Percentiles rank a stretch among this genome's conserved stretches.
phyloP scores from a whole-genome alignment of 257 asterid species.

The Solanum dulcamara region DNA sequence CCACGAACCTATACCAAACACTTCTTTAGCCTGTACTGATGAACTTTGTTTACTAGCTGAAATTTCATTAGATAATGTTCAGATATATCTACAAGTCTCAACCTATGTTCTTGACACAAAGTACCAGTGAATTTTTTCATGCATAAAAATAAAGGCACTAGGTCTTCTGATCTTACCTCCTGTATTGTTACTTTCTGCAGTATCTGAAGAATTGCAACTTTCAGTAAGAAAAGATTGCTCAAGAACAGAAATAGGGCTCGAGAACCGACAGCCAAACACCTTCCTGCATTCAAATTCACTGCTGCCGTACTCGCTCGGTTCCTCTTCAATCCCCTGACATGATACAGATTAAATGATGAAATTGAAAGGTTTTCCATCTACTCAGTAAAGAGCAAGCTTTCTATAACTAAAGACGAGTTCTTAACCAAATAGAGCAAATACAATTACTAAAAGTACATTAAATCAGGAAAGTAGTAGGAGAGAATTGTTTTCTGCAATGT shows the following conservation, averaged over 20 bases:
- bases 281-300: constrained; percentile 18
- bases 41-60: constrained; percentile 61
- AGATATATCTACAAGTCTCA: neutral
- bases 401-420: neutral
- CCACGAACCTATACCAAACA: constrained; percentile 24
- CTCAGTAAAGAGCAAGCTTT: neutral
- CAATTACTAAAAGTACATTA: neutral
- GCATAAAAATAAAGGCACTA: neutral
- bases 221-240: constrained; percentile 22
- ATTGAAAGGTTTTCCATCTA: neutral
- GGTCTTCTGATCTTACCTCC: constrained; percentile 31
- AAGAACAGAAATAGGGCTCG: constrained; percentile 35
- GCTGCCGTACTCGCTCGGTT: constrained; percentile 15
- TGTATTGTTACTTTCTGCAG: constrained; percentile 34
- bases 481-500: neutral
- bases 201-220: constrained; percentile 36
- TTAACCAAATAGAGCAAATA: neutral
- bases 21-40: constrained; percentile 46
- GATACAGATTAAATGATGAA: neutral
- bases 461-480: neutral
- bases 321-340: constrained; percentile 29
- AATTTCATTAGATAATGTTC: constrained; percentile 3
- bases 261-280: constrained; percentile 23
- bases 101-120: neutral
- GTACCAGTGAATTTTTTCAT: neutral